These are phyloP conservation scores for Umbelopsis sp. DNA, from an alignment of 192 early-diverging fungal species.

Conservation along the genomic window DNA sequence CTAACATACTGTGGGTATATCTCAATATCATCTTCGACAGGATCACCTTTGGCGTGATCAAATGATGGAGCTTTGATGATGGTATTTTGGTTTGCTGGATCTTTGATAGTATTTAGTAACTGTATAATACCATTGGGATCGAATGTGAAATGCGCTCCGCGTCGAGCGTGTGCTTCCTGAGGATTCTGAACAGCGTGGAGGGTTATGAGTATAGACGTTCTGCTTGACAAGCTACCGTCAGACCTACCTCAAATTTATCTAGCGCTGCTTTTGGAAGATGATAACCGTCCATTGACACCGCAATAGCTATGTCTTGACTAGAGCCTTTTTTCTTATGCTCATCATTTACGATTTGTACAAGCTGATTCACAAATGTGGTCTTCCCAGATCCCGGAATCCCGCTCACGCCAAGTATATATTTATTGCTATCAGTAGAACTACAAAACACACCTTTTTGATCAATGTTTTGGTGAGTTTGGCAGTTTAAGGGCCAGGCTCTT, in stretches of 20 bases:
- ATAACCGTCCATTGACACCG: slow-evolving; percentile 60
- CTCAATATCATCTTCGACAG: slow-evolving; percentile 42
- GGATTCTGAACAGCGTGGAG: slow-evolving; percentile 35
- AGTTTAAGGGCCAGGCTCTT: not conserved
- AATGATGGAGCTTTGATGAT: slow-evolving; percentile 49
- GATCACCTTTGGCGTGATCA: slow-evolving; percentile 52
- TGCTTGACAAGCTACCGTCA: not conserved
- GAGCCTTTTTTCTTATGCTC: not conserved
- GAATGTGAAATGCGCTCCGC: slow-evolving; percentile 62
- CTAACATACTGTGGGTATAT: slow-evolving; percentile 36
- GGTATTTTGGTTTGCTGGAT: slow-evolving; percentile 11
- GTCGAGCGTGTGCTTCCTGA: slow-evolving; percentile 43
- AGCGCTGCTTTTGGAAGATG: slow-evolving; percentile 45
- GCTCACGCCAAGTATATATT: slow-evolving; percentile 21
- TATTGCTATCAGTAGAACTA: not conserved
- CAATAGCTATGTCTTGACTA: slow-evolving; percentile 27
- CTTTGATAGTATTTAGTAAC: slow-evolving; percentile 25
- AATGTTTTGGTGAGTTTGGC: not conserved
- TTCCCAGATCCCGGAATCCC: slow-evolving; percentile 50
- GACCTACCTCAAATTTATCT: slow-evolving; percentile 32
- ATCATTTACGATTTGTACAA: slow-evolving; percentile 27
- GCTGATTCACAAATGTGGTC: slow-evolving; percentile 32
- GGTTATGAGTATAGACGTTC: not conserved
- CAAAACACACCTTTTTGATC: not conserved
- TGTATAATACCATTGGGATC: slow-evolving; percentile 34